phyloP scores from a whole-genome alignment of 169 alveolate species.

The Amoebophrya sp. region DNA sequence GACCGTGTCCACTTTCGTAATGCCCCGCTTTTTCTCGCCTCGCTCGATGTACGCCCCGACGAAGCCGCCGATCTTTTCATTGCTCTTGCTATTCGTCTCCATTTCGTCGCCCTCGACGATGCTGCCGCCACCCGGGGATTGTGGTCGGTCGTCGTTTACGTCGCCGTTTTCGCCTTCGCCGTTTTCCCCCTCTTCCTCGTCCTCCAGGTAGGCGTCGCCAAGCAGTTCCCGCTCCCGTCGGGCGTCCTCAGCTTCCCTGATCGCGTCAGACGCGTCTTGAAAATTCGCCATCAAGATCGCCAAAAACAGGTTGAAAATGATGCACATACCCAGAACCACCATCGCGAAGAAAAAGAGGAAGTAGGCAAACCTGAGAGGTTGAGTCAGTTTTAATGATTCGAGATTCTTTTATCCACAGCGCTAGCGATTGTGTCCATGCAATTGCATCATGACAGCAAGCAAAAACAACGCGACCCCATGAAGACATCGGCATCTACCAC shows the following conservation, averaged over 20 bases:
- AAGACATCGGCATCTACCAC: no score
- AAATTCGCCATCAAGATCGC: slow-evolving; percentile 56
- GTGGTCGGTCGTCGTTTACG: not conserved
- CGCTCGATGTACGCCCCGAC: not conserved
- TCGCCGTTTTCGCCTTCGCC: slow-evolving; percentile 20
- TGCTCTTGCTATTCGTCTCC: not conserved
- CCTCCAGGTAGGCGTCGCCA: not conserved
- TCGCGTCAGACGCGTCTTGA: slow-evolving; percentile 37
- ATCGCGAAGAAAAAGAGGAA: slow-evolving; percentile 40
- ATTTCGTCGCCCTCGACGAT: not conserved
- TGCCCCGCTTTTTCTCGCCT: not conserved
- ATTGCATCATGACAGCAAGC: no score
- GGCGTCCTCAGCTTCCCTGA: not conserved
- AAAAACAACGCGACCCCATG: no score
- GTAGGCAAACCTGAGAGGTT: no score
- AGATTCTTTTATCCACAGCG: no score
- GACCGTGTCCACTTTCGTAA: not conserved
- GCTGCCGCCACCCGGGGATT: no score
- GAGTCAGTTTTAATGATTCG: no score
- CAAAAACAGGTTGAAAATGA: slow-evolving; percentile 56
- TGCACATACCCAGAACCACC: slow-evolving; percentile 53
- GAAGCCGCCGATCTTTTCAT: not conserved
- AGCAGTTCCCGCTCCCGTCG: not conserved
- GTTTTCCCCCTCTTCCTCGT: not conserved
- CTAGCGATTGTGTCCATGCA: no score